Evolutionary conservation across 75 land plant genomes (phyloP).

Genomic region (Cupressus sempervirens): DNA sequence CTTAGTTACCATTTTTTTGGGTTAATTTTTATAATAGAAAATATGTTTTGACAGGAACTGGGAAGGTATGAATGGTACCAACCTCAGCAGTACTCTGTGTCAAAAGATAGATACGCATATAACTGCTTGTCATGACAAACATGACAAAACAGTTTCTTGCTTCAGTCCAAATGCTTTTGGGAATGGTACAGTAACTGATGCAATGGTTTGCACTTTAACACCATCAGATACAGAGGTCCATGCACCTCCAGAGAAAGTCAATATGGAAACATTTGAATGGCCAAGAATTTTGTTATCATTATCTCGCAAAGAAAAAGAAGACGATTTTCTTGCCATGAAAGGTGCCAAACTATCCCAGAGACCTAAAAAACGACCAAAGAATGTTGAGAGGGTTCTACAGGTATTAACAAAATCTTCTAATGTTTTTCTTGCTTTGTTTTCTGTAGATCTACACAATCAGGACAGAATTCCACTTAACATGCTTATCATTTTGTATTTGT

Average conservation of each 20-base stretch:
- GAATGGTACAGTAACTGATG: neutral
- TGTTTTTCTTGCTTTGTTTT: neutral
- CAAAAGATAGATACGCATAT: neutral
- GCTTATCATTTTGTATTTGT: neutral
- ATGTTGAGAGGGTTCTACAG: slow-evolving; percentile 25
- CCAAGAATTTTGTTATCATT: slow-evolving; percentile 22
- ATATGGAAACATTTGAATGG: slow-evolving; percentile 25
- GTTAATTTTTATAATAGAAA: neutral
- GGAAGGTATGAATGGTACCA: neutral
- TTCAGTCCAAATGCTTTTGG: neutral
- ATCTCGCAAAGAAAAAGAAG: slow-evolving; percentile 38
- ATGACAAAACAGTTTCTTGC: neutral
- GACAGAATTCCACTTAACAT: neutral
- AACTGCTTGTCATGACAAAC: neutral
- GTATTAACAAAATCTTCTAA: slow-evolving; percentile 12
- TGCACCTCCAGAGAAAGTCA: slow-evolving; percentile 15
- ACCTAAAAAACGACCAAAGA: slow-evolving; percentile 26
- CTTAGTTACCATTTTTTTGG: neutral
- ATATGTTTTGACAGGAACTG: neutral
- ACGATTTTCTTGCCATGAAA: slow-evolving; percentile 29
- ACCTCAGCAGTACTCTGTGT: neutral
- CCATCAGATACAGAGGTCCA: slow-evolving; percentile 1
- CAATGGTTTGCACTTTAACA: slow-evolving; percentile 5
- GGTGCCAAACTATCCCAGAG: slow-evolving; percentile 32
- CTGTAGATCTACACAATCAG: neutral